Base-by-base conservation (phyloP, 371 early-diverging fungal genomes). In the Mycotypha africana region DNA sequence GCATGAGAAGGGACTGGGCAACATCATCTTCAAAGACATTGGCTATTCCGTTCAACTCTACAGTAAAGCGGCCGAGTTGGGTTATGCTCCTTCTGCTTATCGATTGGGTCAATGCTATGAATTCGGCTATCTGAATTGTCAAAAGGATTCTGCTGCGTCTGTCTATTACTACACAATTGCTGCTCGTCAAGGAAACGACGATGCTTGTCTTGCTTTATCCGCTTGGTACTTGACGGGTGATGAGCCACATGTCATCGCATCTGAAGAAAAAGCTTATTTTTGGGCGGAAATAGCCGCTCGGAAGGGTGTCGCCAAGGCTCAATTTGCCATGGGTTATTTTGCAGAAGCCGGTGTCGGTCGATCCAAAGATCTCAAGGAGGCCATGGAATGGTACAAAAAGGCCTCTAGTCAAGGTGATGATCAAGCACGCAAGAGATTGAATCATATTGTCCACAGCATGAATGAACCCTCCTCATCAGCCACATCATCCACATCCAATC, bases 201-300 rank as follows among this genome's bases (percentile, higher is more conserved):
- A 91, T 40, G 90, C 91, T 2, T 85, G 89, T 49, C 80, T 91
- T 45, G 89, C 89, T 4, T 60, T 93, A 19, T 83, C 91, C 0
- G 88, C 88, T n/a, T 92, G 89, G 91, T 91, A 91, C 56, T 59
- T 93, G 23, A 83, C 86, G 0, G 94, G 94, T 5, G 83, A 82
- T 3, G 67, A 65, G 2, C 82, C 82, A 2, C 73, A 86, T 0
- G 45, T 92, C 20, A 70, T 70, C 9, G 85, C 86, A 53, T 79
- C 77, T 16, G 92, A 92, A 56, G 76, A 76, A 15, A 88, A 90
- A 56, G 91, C 94, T 1, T 87, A 84, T 49, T 49, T 84, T 21
- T 93, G 92, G 92, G 91, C 91, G 7, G 70, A 74, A 32, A 64
- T 82, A 31, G 88, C 92, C 0, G 92, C 94, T 0, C 85, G 88